A percentile compares a stretch with the other conserved stretches of the same genome.
These are phyloP conservation scores for Cryptosporidium tyzzeri DNA, from an alignment of 169 alveolate genomes.

Conservation along the genomic window DNA sequence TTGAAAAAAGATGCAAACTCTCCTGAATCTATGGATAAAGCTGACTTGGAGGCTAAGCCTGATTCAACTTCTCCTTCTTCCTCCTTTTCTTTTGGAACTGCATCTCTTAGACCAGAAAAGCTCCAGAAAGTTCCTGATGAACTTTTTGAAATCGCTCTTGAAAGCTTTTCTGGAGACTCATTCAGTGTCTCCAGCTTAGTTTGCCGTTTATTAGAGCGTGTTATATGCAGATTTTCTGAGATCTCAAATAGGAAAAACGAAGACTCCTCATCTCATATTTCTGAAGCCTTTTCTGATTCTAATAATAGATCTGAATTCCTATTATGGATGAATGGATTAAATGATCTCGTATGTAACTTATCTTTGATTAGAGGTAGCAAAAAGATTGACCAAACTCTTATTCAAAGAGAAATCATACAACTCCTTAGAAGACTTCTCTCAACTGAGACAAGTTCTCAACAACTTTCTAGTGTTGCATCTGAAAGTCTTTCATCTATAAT, in stretches of 20 bases:
- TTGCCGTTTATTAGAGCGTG: conserved; percentile 19
- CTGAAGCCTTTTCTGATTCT: background rate
- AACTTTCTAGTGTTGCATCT: background rate
- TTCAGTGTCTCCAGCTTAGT: conserved; percentile 4
- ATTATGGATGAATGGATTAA: conserved; percentile 19
- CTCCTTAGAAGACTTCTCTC: conserved; percentile 9
- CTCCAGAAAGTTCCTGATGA: conserved; percentile 27
- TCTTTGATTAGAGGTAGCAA: conserved; percentile 31
- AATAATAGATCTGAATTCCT: background rate
- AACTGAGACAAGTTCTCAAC: conserved; percentile 12
- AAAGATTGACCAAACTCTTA: conserved; percentile 7
- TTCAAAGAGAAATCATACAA: conserved; percentile 23
- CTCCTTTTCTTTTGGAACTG: background rate
- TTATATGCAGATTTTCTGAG: conserved; percentile 13
- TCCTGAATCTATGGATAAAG: too few species aligned
- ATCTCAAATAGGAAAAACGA: background rate
- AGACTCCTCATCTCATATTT: background rate
- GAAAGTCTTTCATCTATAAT: background rate
- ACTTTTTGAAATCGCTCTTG: conserved; percentile 2
- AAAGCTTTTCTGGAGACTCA: background rate
- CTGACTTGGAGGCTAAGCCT: background rate
- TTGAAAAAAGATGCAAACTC: background rate
- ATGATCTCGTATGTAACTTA: conserved; percentile 13
- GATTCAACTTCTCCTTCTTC: background rate
- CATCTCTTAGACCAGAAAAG: conserved; percentile 10